Percentiles rank a stretch among this genome's conserved stretches.
Conservation (phyloP, 2,329 filamentous ascomycete species). For the Fusarium clavum region DNA sequence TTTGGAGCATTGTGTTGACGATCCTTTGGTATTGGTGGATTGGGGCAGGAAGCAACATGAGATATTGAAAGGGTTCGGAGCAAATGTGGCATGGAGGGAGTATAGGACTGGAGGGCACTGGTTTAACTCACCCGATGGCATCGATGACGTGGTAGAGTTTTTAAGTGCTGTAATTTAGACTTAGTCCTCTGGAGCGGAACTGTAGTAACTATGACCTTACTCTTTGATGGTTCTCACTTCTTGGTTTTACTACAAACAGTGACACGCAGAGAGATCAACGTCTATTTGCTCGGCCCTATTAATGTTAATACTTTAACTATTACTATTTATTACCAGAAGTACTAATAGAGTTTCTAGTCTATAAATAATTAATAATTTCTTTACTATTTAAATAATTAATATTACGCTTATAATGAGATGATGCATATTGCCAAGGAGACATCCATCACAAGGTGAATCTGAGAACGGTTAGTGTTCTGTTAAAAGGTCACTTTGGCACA, state of each 20-base stretch:
- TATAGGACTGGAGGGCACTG: constrained; percentile 59
- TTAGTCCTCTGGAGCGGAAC: too few relatives aligned
- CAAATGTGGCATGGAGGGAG: constrained; percentile 55
- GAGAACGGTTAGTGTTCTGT: too few relatives aligned
- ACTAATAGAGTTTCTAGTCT: not conserved
- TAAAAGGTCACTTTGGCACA: too few relatives aligned
- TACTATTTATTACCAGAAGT: not conserved
- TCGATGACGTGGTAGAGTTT: constrained; percentile 56
- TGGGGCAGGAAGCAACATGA: constrained; percentile 54
- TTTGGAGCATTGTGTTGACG: constrained; percentile 59
- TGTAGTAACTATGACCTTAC: too few relatives aligned
- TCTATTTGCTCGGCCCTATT: too few relatives aligned
- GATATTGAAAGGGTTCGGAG: constrained; percentile 53
- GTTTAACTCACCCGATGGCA: constrained; percentile 58
- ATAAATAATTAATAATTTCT: too few relatives aligned
- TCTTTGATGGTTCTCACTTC: not conserved
- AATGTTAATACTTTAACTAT: too few relatives aligned
- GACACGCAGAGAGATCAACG: not conserved
- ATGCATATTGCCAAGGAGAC: too few relatives aligned
- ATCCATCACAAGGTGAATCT: too few relatives aligned
- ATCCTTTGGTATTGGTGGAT: constrained; percentile 55
- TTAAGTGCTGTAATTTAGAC: constrained; percentile 31
- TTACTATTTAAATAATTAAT: too few relatives aligned
- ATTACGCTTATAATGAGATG: too few relatives aligned
- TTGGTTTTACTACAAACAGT: not conserved